Conservation (phyloP, 2,329 filamentous ascomycete species). For the Fusarium hostae region DNA sequence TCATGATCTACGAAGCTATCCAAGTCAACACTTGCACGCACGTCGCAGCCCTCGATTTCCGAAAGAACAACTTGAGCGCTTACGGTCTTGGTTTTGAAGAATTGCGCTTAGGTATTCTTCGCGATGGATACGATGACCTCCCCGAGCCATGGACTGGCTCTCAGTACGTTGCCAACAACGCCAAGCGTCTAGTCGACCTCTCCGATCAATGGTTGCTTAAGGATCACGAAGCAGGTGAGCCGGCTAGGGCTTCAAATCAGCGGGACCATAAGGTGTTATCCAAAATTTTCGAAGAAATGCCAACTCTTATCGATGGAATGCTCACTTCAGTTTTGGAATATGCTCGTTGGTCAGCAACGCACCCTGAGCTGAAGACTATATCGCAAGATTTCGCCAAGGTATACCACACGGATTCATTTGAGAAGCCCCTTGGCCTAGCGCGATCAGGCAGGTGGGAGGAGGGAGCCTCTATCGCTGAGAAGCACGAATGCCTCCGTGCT, state of each 20-base stretch:
- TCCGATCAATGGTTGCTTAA: constrained; percentile 65
- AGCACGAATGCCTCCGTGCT: constrained; percentile 65
- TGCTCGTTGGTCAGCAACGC: constrained; percentile 60
- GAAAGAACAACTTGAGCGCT: constrained; percentile 71
- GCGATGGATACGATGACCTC: constrained; percentile 73
- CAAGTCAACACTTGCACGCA: constrained; percentile 70
- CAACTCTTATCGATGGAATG: constrained; percentile 65
- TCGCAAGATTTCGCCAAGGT: constrained; percentile 59
- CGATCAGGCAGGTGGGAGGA: constrained; percentile 67
- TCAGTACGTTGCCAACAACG: constrained; percentile 68
- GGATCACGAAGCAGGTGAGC: constrained; percentile 51
- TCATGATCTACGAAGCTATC: constrained; percentile 74
- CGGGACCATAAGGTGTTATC: constrained; percentile 56
- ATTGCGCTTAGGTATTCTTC: constrained; percentile 72
- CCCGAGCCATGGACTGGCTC: constrained; percentile 89
- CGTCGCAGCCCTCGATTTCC: constrained; percentile 73
- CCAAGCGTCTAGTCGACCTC: constrained; percentile 69
- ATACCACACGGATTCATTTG: constrained; percentile 62
- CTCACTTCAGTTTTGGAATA: constrained; percentile 65
- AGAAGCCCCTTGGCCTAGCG: constrained; percentile 64
- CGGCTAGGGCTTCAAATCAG: constrained; percentile 47
- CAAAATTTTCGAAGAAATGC: constrained; percentile 60
- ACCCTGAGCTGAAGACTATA: constrained; percentile 56
- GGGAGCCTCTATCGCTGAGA: constrained; percentile 67
- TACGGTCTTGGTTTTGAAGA: constrained; percentile 80